Evolutionary conservation across 345 rosid species (phyloP).

Genomic region (Rhodomyrtus tomentosa): DNA sequence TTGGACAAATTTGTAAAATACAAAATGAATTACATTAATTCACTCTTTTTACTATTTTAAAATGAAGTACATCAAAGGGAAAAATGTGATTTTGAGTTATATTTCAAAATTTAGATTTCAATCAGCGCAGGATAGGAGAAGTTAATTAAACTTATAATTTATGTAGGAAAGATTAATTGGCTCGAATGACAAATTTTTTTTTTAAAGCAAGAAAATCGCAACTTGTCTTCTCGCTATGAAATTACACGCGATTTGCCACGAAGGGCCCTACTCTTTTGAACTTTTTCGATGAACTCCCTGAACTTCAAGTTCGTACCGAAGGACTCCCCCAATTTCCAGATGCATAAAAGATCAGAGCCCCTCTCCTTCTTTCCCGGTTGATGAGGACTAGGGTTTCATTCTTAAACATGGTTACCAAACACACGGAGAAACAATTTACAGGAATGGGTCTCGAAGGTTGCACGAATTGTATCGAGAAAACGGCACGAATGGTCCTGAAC

Average conservation of each 20-base stretch:
- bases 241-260: neutral
- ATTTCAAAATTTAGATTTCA: too few species aligned
- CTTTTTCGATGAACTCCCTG: neutral
- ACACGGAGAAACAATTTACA: neutral
- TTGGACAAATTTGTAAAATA: too few species aligned
- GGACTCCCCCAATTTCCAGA: neutral
- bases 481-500: too few species aligned
- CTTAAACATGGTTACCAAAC: neutral
- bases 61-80: too few species aligned
- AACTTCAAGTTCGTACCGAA: neutral
- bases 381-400: neutral
- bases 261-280: neutral
- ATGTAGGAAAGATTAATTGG: too few species aligned
- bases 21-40: too few species aligned
- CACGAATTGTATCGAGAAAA: neutral
- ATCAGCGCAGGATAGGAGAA: too few species aligned
- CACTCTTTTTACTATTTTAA: too few species aligned
- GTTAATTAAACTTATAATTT: too few species aligned
- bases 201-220: neutral
- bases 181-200: too few species aligned
- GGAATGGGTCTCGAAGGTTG: neutral
- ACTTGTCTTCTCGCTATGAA: neutral
- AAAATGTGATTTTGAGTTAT: too few species aligned
- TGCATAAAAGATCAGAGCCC: neutral
- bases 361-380: neutral